Conservation (phyloP, 306 rosid genomes). For the Hippophae rhamnoides region DNA sequence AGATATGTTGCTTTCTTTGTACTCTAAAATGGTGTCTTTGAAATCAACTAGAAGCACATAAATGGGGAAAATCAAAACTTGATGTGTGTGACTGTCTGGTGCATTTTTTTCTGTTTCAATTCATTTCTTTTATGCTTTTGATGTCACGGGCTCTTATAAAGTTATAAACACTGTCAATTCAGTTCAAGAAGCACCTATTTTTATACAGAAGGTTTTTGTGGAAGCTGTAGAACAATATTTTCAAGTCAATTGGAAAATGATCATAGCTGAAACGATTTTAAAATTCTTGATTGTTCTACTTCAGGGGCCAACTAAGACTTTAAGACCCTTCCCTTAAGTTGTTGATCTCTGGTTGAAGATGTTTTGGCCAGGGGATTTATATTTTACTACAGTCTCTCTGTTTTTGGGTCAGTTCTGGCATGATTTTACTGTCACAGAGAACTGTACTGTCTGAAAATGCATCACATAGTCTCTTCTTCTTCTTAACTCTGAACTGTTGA, state of each 20-base stretch:
- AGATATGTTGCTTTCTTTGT: too few species aligned
- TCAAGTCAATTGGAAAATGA: not conserved
- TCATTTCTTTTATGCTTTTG: too few species aligned
- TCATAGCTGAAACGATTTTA: not conserved
- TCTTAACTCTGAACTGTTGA: not conserved
- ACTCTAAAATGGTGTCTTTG: too few species aligned
- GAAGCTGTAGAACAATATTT: too few species aligned
- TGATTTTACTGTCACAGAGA: not conserved
- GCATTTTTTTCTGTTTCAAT: too few species aligned
- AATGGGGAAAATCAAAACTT: too few species aligned
- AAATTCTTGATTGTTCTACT: not conserved
- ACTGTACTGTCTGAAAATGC: not conserved
- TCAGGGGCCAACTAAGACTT: not conserved
- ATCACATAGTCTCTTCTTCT: slow-evolving; percentile 2
- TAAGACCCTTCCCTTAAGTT: not conserved
- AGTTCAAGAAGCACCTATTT: too few species aligned
- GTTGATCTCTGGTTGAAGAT: not conserved
- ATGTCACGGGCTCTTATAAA: too few species aligned
- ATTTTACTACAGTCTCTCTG: not conserved
- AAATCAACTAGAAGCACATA: too few species aligned
- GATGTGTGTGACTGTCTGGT: too few species aligned
- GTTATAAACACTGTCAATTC: too few species aligned
- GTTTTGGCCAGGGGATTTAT: not conserved
- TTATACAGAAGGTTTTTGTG: too few species aligned
- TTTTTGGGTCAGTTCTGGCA: not conserved